phyloP scores from a whole-genome alignment of 2,329 filamentous ascomycete genomes.

The Escovopsis weberi region DNA sequence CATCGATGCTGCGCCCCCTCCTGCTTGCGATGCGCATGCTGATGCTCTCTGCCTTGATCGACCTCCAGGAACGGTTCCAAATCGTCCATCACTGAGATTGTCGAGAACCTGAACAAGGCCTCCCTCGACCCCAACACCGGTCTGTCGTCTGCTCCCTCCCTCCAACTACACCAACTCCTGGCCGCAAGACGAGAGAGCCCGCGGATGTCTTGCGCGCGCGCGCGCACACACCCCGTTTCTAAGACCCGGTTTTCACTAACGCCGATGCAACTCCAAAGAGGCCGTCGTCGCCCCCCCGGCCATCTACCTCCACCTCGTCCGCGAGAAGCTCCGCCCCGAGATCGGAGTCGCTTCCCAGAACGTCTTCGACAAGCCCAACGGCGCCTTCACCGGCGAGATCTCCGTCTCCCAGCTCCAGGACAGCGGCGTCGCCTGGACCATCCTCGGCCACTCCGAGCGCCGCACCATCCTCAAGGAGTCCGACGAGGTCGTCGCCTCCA shows the following conservation, averaged over 20 bases:
- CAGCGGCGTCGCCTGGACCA: constrained; percentile 73
- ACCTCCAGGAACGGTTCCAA: constrained; percentile 77
- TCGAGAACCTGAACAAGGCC: constrained; percentile 76
- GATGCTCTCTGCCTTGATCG: neutral
- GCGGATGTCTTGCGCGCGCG: no score
- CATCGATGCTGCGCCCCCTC: constrained; percentile 1
- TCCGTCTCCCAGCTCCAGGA: constrained; percentile 84
- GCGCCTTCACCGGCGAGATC: constrained; percentile 95
- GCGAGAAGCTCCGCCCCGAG: constrained; percentile 58
- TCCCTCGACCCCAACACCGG: constrained; percentile 62
- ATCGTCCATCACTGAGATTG: constrained; percentile 80
- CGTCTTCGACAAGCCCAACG: constrained; percentile 92
- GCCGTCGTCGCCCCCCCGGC: constrained; percentile 85
- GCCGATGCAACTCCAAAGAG: constrained; percentile 38
- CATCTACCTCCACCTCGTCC: constrained; percentile 79
- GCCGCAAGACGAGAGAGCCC: no score
- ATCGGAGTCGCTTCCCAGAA: constrained; percentile 91
- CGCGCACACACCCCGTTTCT: no score
- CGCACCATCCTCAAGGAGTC: constrained; percentile 78
- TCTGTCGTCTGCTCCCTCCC: constrained; percentile 26
- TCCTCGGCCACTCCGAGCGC: constrained; percentile 91
- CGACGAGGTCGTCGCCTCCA: constrained; percentile 74
- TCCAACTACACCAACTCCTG: no score
- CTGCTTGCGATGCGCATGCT: neutral
- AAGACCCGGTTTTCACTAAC: neutral